These are phyloP conservation scores for Cystoisospora suis DNA, from an alignment of 169 alveolate species.

Conservation along the genomic window DNA sequence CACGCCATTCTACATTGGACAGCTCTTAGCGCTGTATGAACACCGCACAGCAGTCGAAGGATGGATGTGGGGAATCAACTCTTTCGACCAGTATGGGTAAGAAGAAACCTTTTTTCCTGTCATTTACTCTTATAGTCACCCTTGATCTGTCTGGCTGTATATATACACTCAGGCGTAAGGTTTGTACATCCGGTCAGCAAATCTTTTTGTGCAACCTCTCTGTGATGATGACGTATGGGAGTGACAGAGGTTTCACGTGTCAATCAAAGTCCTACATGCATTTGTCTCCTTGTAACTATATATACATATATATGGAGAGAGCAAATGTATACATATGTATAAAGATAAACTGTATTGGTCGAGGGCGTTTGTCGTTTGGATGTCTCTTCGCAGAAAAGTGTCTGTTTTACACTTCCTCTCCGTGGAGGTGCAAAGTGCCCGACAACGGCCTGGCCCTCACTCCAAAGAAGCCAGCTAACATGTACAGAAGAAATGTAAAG, in stretches of 20 bases:
- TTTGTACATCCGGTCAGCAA: not conserved
- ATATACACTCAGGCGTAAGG: not conserved
- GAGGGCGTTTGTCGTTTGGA: not conserved
- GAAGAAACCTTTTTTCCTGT: not conserved
- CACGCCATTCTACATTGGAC: slow-evolving; percentile 82
- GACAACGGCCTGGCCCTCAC: not conserved
- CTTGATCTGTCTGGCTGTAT: not conserved
- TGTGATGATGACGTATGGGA: not conserved
- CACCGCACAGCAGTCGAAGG: slow-evolving; percentile 97
- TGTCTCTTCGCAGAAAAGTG: no score
- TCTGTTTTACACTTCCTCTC: not conserved
- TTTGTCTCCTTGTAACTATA: no score
- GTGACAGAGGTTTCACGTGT: not conserved
- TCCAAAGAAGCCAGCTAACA: no score
- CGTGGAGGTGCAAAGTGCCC: not conserved
- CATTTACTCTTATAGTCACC: not conserved
- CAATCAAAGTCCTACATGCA: not conserved
- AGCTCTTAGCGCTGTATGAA: slow-evolving; percentile 96
- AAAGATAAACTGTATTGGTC: no score
- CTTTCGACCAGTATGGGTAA: slow-evolving; percentile 97
- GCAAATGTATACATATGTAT: no score
- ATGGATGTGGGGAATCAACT: slow-evolving; percentile 94
- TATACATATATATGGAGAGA: no score
- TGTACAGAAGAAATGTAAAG: no score
- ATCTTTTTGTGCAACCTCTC: not conserved